phyloP scores from a whole-genome alignment of 2,329 filamentous ascomycete species.

The Phaeoacremonium minimum region DNA sequence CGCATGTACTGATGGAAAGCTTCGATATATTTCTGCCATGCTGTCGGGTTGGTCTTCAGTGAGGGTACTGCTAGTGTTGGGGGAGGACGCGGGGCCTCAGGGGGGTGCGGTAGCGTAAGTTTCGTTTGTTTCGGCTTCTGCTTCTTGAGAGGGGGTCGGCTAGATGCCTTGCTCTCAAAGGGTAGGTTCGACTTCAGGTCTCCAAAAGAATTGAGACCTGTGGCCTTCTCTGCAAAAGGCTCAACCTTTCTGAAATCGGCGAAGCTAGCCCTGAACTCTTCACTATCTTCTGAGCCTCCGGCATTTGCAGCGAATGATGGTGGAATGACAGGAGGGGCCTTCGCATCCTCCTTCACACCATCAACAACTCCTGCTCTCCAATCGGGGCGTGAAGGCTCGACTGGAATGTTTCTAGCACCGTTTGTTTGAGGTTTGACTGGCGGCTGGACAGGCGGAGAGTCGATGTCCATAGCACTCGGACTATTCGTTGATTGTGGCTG shows the following conservation, averaged over 20 bases:
- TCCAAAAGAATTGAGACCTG: constrained; percentile 47
- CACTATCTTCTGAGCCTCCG: constrained; percentile 50
- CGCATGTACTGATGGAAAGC: constrained; percentile 51
- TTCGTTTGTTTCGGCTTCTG: constrained; percentile 17
- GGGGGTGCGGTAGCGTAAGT: constrained; percentile 42
- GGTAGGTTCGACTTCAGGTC: constrained; percentile 54
- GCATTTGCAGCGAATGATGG: constrained; percentile 6
- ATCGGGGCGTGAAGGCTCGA: constrained; percentile 55
- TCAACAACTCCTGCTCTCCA: constrained; percentile 51
- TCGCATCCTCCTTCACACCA: constrained; percentile 16
- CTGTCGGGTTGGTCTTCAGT: constrained; percentile 33
- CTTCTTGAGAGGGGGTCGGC: constrained; percentile 28
- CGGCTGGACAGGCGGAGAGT: constrained; percentile 38
- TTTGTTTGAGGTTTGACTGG: constrained; percentile 19
- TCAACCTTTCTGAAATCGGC: constrained; percentile 52
- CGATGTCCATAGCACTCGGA: constrained; percentile 63
- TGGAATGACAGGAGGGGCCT: constrained; percentile 5
- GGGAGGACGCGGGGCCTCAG: constrained; percentile 44
- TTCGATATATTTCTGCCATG: constrained; percentile 47
- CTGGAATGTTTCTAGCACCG: constrained; percentile 46
- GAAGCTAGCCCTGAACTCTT: constrained; percentile 50
- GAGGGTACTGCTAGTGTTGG: constrained; percentile 34
- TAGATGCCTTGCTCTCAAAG: constrained; percentile 47
- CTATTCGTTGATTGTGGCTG: constrained; percentile 34
- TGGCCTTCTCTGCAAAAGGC: constrained; percentile 42